Conservation (phyloP, 495 filamentous ascomycete genomes). For the Tuber calosporum region DNA sequence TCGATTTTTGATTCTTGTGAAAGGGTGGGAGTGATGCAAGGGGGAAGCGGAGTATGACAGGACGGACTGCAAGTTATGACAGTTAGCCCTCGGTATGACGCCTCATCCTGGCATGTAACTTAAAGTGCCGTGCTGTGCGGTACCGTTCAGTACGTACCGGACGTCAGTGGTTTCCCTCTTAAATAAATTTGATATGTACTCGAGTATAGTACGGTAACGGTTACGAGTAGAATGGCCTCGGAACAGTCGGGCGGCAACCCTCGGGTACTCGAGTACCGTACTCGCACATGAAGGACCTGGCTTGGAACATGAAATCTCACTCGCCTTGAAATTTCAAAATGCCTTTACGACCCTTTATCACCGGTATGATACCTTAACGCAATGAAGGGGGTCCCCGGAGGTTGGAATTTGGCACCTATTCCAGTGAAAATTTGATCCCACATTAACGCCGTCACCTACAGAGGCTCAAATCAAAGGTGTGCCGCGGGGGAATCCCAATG, state of each 20-base stretch:
- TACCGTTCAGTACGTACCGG: background rate
- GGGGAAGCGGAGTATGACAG: background rate
- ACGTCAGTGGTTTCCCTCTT: background rate
- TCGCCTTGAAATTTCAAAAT: background rate
- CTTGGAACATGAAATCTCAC: slow-evolving; percentile 1
- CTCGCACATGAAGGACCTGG: background rate
- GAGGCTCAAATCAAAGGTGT: background rate
- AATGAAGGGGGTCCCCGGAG: too few relatives aligned
- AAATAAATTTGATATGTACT: too few relatives aligned
- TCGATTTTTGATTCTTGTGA: background rate
- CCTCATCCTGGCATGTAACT: too few relatives aligned
- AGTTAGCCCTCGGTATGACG: too few relatives aligned
- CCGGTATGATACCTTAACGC: too few relatives aligned
- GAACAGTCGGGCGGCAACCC: too few relatives aligned
- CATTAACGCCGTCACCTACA: background rate
- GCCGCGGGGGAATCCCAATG: background rate
- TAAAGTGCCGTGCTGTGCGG: too few relatives aligned
- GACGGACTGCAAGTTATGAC: too few relatives aligned
- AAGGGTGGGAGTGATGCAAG: background rate
- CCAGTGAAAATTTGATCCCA: background rate
- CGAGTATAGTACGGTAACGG: too few relatives aligned
- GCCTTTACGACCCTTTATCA: background rate
- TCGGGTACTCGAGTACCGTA: too few relatives aligned
- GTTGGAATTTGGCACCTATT: background rate
- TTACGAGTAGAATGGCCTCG: too few relatives aligned